phyloP scores from a whole-genome alignment of 768 basidiomycete genomes.

The Xanthoconium purpureum region DNA sequence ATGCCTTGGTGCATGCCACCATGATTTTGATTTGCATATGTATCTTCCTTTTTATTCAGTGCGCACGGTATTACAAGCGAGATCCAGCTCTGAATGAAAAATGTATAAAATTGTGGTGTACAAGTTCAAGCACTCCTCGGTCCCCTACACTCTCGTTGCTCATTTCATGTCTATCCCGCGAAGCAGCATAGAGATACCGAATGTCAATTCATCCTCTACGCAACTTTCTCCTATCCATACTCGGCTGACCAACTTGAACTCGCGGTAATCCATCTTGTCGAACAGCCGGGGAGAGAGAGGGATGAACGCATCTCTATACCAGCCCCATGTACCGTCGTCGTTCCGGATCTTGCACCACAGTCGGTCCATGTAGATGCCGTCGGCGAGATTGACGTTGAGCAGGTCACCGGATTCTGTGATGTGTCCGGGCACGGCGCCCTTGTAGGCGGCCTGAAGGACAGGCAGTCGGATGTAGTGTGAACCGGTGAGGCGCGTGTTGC shows the following conservation, averaged over 20 bases:
- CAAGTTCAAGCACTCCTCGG: too few relatives aligned
- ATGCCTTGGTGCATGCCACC: too few relatives aligned
- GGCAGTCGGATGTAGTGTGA: slow-evolving; percentile 2
- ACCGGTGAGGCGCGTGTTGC: slow-evolving; percentile 12
- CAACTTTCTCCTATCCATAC: slow-evolving; percentile 35
- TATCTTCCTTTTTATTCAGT: neutral
- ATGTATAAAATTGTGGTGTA: too few relatives aligned
- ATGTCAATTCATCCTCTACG: slow-evolving; percentile 28
- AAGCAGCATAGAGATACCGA: slow-evolving; percentile 45
- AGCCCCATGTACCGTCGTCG: slow-evolving; percentile 26
- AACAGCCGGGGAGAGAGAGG: slow-evolving; percentile 50
- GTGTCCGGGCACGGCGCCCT: slow-evolving; percentile 4
- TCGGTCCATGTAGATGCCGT: slow-evolving; percentile 24
- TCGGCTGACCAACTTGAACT: slow-evolving; percentile 39
- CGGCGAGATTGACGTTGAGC: neutral
- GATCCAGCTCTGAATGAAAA: neutral
- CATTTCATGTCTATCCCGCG: slow-evolving; percentile 36
- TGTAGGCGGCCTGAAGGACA: slow-evolving; percentile 14
- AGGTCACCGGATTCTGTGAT: neutral
- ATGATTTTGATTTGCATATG: too few relatives aligned
- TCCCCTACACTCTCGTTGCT: neutral
- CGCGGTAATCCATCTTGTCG: slow-evolving; percentile 42
- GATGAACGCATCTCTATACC: slow-evolving; percentile 40
- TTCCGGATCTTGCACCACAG: slow-evolving; percentile 15
- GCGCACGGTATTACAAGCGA: neutral